Conservation (phyloP, 352 stramenopile species). For the Phytophthora lateralis region DNA sequence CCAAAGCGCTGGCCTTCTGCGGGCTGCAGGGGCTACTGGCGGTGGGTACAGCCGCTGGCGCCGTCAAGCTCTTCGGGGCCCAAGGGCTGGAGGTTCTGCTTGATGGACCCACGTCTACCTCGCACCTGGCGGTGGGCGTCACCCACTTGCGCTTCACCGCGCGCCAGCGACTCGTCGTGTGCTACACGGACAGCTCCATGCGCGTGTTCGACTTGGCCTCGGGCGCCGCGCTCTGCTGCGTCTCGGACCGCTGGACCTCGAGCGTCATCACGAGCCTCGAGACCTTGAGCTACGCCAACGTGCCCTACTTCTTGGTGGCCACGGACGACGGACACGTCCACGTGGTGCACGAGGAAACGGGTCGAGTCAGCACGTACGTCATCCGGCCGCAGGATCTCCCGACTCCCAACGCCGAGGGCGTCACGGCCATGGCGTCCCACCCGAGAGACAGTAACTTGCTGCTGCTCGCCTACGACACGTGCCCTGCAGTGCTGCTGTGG, state of each 20-base stretch:
- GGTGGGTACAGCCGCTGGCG: conserved; percentile 62
- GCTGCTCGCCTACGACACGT: conserved; percentile 66
- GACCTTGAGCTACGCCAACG: conserved; percentile 60
- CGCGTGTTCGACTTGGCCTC: conserved; percentile 62
- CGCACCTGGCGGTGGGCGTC: conserved; percentile 50
- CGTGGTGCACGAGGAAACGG: conserved; percentile 80
- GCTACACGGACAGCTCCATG: conserved; percentile 71
- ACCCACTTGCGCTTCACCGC: conserved; percentile 68
- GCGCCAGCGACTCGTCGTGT: conserved; percentile 62
- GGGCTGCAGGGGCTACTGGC: conserved; percentile 67
- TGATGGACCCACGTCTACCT: conserved; percentile 36
- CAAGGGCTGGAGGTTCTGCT: conserved; percentile 68
- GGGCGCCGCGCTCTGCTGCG: conserved; percentile 25
- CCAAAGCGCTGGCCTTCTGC: conserved; percentile 64
- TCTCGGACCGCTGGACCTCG: conserved; percentile 64
- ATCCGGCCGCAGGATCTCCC: conserved; percentile 56
- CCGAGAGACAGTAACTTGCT: conserved; percentile 68
- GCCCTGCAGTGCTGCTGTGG: conserved; percentile 57
- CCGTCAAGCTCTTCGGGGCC: conserved; percentile 71
- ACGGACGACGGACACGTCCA: conserved; percentile 72
- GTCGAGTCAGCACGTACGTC: conserved; percentile 66
- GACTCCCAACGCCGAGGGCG: conserved; percentile 22
- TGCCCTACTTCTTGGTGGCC: conserved; percentile 75
- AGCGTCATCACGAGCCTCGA: conserved; percentile 67
- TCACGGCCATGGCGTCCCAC: conserved; percentile 61